phyloP scores from a whole-genome alignment of 192 early-diverging fungal species.

The Backusella tarrabulga region DNA sequence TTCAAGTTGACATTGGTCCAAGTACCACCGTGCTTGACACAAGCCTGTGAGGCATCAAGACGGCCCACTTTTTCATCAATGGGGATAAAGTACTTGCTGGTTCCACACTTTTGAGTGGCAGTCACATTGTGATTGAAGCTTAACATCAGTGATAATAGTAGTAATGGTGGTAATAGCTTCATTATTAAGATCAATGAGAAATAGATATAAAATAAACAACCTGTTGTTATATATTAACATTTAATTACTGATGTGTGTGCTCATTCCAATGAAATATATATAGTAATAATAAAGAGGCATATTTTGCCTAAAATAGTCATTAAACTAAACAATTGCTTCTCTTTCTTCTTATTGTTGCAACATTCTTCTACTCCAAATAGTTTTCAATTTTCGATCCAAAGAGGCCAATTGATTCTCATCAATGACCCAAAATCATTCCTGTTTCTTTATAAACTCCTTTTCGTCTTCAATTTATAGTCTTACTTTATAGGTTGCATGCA shows the following conservation, averaged over 20 bases:
- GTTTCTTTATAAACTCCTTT: not conserved
- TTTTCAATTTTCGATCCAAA: not conserved
- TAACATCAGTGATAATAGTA: no score
- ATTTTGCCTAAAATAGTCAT: no score
- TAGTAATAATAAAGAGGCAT: no score
- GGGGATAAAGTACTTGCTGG: not conserved
- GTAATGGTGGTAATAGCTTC: no score
- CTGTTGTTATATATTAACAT: not conserved
- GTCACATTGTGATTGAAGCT: no score
- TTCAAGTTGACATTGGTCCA: not conserved
- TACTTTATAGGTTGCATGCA: no score
- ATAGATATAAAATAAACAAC: not conserved
- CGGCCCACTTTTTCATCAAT: not conserved
- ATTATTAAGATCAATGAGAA: not conserved
- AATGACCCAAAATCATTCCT: not conserved
- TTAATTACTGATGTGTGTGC: not conserved
- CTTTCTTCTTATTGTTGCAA: not conserved
- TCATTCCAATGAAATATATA: not conserved
- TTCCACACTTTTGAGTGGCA: not conserved
- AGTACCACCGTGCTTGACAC: not conserved
- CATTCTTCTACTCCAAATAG: conserved; percentile 6
- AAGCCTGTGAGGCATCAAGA: not conserved
- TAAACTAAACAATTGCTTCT: not conserved
- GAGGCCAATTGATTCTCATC: not conserved
- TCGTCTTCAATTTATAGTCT: not conserved